These are phyloP conservation scores for Pelargonium fulgidum DNA, from an alignment of 441 rosid species.

Conservation along the genomic window DNA sequence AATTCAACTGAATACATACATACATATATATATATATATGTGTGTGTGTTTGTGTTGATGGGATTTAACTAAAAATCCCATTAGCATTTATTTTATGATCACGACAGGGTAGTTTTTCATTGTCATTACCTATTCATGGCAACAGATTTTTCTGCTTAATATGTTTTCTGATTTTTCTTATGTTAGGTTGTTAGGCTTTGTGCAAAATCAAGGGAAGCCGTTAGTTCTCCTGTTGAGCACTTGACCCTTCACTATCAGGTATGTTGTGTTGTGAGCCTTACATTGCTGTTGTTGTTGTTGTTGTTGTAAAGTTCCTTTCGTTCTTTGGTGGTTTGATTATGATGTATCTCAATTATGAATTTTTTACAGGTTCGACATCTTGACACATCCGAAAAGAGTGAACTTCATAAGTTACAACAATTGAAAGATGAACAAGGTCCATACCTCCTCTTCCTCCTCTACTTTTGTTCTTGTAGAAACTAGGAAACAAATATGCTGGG, in stretches of 20 bases:
- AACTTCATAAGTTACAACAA: constrained; percentile 92
- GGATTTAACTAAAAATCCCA: not conserved
- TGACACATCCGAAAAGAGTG: constrained; percentile 98
- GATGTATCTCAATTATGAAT: constrained; percentile 13
- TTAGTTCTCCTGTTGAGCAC: constrained; percentile 98
- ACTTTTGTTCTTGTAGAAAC: not conserved
- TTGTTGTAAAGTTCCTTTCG: constrained; percentile 2
- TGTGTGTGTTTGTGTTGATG: too few species aligned
- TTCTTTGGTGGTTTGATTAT: not conserved
- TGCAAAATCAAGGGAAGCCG: constrained; percentile 99
- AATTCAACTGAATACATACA: too few species aligned
- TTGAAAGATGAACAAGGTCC: constrained; percentile 99
- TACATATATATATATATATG: too few species aligned
- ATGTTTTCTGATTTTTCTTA: not conserved
- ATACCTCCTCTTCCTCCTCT: constrained; percentile 5
- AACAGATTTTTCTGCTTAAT: not conserved
- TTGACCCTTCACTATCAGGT: constrained; percentile 99
- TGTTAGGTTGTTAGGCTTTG: constrained; percentile 91
- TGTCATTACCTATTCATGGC: not conserved
- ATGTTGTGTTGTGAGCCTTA: constrained; percentile 20
- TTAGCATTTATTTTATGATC: constrained; percentile 1
- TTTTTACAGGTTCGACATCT: constrained; percentile 85
- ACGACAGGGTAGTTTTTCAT: not conserved
- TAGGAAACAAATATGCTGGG: not conserved
- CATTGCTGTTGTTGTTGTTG: constrained; percentile 1